Evolutionary conservation across 352 stramenopile genomes (phyloP).

Genomic region (Thraustochytrium sp.): DNA sequence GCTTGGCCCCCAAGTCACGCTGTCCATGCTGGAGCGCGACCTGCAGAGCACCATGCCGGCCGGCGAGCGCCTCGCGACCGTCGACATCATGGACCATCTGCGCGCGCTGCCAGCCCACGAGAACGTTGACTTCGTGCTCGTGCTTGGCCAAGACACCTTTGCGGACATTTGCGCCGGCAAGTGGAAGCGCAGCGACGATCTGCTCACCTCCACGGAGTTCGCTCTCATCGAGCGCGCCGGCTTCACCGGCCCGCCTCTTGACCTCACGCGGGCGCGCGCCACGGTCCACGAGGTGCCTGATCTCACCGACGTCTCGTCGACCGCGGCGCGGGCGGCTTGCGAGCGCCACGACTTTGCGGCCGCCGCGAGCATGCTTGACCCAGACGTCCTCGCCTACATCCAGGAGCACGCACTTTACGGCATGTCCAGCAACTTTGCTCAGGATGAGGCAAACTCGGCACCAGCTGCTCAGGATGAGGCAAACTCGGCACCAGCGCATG

Average conservation of each 20-base stretch:
- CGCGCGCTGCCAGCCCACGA: background rate
- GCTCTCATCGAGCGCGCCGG: background rate
- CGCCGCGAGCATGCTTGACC: background rate
- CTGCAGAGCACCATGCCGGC: background rate
- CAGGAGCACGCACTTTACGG: background rate
- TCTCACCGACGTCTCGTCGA: background rate
- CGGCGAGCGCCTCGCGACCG: background rate
- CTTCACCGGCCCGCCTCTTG: background rate
- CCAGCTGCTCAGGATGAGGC: background rate
- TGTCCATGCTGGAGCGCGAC: background rate
- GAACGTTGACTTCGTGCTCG: background rate
- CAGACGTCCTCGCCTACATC: background rate
- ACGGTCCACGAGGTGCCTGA: background rate
- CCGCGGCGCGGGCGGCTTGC: background rate
- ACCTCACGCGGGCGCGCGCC: background rate
- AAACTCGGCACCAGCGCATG: background rate
- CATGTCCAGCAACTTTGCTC: background rate
- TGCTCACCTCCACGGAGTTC: background rate
- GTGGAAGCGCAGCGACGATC: background rate
- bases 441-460: background rate
- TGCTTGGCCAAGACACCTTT: conserved; percentile 26
- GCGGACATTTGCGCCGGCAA: background rate
- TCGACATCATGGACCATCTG: background rate
- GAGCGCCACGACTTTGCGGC: background rate
- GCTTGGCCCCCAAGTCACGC: background rate